Base-by-base conservation (phyloP, 129 eudicot genomes). In the Escallonia rubra region DNA sequence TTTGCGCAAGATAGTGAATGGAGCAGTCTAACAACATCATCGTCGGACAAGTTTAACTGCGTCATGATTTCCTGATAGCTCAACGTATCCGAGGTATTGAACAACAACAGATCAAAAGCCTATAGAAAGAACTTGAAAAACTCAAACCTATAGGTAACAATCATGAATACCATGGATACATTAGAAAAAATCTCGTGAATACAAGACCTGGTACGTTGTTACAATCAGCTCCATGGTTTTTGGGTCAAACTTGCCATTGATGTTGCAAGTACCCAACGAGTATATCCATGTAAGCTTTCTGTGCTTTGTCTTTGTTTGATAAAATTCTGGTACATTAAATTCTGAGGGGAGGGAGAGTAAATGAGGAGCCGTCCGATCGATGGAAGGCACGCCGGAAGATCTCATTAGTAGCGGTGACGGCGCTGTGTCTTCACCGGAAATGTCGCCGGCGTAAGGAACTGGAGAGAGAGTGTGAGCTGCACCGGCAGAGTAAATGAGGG, bases 1-100 rank as follows among this genome's bases (percentile, higher is more conserved):
- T 86, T 92, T 6, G 96, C 98, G 62, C 98, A 92, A n/a, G 98
- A 88, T 23, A 92, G 82, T 23, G 98, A 92, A 75, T 92, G 98
- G 14, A 92, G 96, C 45, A 92, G 85, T 73, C 98, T 80, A 41
- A 92, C 78, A 59, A 89, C 86, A 65, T 92, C 98, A 68, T 92
- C 98, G 70, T 92, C 98, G 7, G 90, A 77, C 64, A 92, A 75
- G 74, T 92, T 92, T 74, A 89, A 66, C 76, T 89, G 98, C 57
- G 89, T 67, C 85, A 80, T 85, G 64, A 92, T 86, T 78, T 92
- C 97, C 59, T 86, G 87, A 71, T 91, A 91, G 72, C 86, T 85
- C 74, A 87, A 61, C 75, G 85, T 77, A 61, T 91, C 97, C 2
- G 97, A 82, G 5, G 83, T 65, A 73, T 92, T 92, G 65, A 92